Conservation (phyloP, 345 rosid species). For the Angophora floribunda region DNA sequence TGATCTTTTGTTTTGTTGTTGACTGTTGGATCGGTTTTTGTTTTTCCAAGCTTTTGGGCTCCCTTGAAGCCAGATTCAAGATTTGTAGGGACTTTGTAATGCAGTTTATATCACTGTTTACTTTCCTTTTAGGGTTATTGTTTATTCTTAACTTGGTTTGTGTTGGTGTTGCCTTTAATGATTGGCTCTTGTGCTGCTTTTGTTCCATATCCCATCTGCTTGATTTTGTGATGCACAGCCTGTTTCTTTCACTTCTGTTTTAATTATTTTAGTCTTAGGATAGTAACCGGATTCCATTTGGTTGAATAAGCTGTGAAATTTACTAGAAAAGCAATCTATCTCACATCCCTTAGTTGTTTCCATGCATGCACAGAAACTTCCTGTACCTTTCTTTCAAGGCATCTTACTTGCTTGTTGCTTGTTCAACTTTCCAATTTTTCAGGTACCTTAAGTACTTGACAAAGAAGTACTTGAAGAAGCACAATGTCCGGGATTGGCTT, state of each 20-base stretch:
- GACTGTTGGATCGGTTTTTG: background rate
- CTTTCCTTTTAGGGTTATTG: background rate
- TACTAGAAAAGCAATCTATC: background rate
- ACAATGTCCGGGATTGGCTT: slow-evolving; percentile 47
- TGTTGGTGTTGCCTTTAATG: background rate
- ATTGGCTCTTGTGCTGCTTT: background rate
- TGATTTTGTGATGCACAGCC: background rate
- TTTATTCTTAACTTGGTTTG: background rate
- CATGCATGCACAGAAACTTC: background rate
- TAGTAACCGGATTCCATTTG: background rate
- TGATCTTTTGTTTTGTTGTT: background rate
- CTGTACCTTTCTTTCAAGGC: background rate
- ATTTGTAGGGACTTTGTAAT: background rate
- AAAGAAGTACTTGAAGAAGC: slow-evolving; percentile 43
- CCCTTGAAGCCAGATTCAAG: background rate
- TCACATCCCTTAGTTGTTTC: background rate
- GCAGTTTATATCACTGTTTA: background rate
- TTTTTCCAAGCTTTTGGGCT: background rate
- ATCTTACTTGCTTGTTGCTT: background rate
- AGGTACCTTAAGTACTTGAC: slow-evolving; percentile 38
- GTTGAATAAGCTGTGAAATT: background rate
- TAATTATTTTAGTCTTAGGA: background rate
- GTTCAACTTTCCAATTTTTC: background rate
- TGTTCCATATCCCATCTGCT: background rate
- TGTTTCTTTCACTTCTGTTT: background rate